Conservation (phyloP, 2,329 filamentous ascomycete genomes). For the Triangularia setosa region DNA sequence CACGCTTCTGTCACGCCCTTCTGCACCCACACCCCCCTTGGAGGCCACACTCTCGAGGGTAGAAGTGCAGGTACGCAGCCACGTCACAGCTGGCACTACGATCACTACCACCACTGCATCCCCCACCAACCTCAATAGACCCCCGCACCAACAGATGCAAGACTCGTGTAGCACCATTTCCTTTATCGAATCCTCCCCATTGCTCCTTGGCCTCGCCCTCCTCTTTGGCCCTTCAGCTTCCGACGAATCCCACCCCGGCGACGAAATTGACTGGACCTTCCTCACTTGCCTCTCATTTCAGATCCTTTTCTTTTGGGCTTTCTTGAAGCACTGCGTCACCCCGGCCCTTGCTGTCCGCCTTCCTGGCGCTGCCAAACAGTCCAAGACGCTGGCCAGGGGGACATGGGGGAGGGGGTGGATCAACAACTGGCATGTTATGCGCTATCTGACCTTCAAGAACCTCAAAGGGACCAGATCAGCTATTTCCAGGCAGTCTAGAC, state of each 20-base stretch:
- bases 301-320: constrained; percentile 20
- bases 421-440: constrained; percentile 5
- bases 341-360: constrained; percentile 7
- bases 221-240: constrained; percentile 14
- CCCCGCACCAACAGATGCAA: constrained; percentile 17
- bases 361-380: neutral
- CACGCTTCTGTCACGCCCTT: neutral
- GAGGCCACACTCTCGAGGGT: constrained; percentile 10
- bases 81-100: neutral
- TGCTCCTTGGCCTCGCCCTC: constrained; percentile 14
- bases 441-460: neutral
- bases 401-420: constrained; percentile 10
- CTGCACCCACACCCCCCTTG: constrained; percentile 9
- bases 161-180: constrained; percentile 24
- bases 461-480: neutral
- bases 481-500: neutral
- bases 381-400: constrained; percentile 6
- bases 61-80: neutral
- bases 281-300: constrained; percentile 23
- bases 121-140: neutral
- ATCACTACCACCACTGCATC: constrained; percentile 8
- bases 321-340: constrained; percentile 12
- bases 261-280: constrained; percentile 21
- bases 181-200: constrained; percentile 21
- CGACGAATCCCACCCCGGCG: constrained; percentile 8